A percentile compares a stretch with the other conserved stretches of the same genome.
These are phyloP conservation scores for Xylaria palmicola DNA, from an alignment of 495 filamentous ascomycete species.

Conservation along the genomic window DNA sequence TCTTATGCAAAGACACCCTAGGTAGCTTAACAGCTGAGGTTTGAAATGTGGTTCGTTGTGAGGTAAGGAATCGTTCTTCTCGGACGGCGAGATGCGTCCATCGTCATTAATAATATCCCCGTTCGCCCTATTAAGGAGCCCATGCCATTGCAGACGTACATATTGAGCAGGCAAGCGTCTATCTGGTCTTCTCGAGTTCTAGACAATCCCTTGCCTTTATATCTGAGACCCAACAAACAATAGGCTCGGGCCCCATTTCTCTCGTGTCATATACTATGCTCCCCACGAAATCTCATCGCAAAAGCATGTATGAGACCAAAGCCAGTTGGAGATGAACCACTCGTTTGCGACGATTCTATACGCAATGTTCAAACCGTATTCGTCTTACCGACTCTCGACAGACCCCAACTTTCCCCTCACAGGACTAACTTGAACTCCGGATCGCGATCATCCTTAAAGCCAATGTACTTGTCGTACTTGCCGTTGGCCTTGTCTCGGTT, in stretches of 20 bases:
- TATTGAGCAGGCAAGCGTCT: no score
- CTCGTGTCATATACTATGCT: no score
- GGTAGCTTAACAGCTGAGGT: constrained; percentile 16
- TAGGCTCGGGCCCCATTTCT: no score
- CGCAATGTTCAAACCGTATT: background rate
- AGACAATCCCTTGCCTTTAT: background rate
- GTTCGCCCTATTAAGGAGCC: background rate
- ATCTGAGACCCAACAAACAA: no score
- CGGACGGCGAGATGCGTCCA: background rate
- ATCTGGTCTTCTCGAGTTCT: background rate
- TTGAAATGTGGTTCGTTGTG: background rate
- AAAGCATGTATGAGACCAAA: no score
- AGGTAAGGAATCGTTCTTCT: background rate
- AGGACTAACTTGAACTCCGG: constrained; percentile 63
- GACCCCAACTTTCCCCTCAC: constrained; percentile 23
- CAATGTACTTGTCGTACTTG: constrained; percentile 59
- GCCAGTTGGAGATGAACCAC: background rate
- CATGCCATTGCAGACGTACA: background rate
- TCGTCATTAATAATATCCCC: background rate
- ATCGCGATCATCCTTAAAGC: constrained; percentile 64
- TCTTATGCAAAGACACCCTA: constrained; percentile 16
- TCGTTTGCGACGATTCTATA: background rate
- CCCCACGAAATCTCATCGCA: background rate
- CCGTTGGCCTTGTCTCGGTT: constrained; percentile 63
- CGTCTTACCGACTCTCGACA: background rate